phyloP scores from a whole-genome alignment of 2,329 filamentous ascomycete genomes.

The Spiromastix sp. region DNA sequence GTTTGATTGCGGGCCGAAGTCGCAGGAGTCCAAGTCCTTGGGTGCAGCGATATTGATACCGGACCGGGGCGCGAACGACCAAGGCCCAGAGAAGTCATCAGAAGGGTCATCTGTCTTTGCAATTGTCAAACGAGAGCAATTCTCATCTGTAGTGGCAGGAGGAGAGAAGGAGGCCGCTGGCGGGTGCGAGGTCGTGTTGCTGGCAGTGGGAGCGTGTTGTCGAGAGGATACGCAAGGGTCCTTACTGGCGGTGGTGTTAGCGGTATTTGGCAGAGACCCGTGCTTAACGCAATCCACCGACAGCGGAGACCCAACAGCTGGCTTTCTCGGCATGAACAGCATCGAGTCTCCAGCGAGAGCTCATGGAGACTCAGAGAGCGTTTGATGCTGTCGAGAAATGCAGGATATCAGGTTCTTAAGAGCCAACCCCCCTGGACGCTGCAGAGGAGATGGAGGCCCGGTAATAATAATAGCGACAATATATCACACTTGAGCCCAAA shows the following conservation, averaged over 20 bases:
- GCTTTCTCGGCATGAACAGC: constrained; percentile 31
- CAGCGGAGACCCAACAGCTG: constrained; percentile 18
- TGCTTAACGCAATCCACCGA: constrained; percentile 11
- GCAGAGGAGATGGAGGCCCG: not conserved
- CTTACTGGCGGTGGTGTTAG: constrained; percentile 15
- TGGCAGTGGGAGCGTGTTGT: constrained; percentile 1
- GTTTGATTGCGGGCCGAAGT: constrained; percentile 9
- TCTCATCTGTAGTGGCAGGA: constrained; percentile 17
- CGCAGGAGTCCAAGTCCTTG: not conserved
- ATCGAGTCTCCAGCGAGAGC: constrained; percentile 17
- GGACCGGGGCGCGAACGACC: constrained; percentile 10
- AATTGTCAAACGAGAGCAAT: constrained; percentile 22
- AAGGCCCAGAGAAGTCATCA: constrained; percentile 19
- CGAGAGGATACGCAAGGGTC: constrained; percentile 11
- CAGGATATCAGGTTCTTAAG: too few relatives aligned
- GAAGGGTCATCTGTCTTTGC: constrained; percentile 25
- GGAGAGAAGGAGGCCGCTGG: constrained; percentile 3
- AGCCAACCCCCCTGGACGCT: not conserved
- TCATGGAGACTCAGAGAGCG: too few relatives aligned
- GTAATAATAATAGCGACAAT: too few relatives aligned
- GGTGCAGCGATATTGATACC: constrained; percentile 1
- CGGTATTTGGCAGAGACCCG: constrained; percentile 10
- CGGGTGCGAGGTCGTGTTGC: not conserved
- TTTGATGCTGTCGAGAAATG: too few relatives aligned
- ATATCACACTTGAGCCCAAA: too few relatives aligned